Conservation (phyloP, 139 green algal species). For the Chlorella sorokiniana region DNA sequence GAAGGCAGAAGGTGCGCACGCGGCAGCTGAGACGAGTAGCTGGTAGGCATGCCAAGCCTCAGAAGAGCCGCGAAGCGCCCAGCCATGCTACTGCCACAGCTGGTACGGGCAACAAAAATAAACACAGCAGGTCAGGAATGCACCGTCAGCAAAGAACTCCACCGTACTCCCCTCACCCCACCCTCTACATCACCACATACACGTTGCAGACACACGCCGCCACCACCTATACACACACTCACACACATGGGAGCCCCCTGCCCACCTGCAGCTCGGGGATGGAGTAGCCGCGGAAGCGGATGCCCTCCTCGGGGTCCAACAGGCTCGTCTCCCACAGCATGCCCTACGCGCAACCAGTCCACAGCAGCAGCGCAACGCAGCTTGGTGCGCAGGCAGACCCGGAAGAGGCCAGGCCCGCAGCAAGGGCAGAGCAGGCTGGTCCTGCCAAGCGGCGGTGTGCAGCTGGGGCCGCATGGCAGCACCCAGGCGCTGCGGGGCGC, state of each 20-base stretch:
- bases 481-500: no score
- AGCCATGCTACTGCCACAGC: no score
- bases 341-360: slow-evolving; percentile 52
- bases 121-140: no score
- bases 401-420: no score
- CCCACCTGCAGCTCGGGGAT: slow-evolving; percentile 85
- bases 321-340: slow-evolving; percentile 98
- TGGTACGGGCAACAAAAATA: no score
- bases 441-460: no score
- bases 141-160: background rate
- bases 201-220: background rate
- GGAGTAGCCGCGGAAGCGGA: slow-evolving; percentile 92
- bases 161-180: background rate
- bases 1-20: background rate
- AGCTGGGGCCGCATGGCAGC: background rate
- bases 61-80: no score
- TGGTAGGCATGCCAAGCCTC: background rate
- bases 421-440: no score
- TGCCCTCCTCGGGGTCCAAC: slow-evolving; percentile 95
- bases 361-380: background rate
- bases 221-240: background rate
- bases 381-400: no score
- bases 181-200: background rate
- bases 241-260: slow-evolving; percentile 48
- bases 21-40: background rate